phyloP scores from a whole-genome alignment of 768 basidiomycete genomes.

The Termitomyces sp. region DNA sequence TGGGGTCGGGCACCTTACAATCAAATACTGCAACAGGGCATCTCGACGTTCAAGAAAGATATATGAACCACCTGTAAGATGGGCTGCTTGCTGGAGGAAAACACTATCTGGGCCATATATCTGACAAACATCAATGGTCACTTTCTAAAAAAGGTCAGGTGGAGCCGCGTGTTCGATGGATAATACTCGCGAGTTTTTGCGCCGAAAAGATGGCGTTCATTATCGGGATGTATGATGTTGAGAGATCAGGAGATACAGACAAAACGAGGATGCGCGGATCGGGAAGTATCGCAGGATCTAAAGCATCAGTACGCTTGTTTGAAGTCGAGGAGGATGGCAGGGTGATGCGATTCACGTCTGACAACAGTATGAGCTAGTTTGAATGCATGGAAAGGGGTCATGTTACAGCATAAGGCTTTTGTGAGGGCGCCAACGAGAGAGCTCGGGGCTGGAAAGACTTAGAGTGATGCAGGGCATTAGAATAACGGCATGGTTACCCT shows the following conservation, averaged over 20 bases:
- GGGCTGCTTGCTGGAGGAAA: conserved; percentile 95
- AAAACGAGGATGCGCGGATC: conserved; percentile 54
- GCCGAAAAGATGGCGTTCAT: conserved; percentile 99
- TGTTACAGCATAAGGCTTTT: conserved; percentile 84
- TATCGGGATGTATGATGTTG: conserved; percentile 90
- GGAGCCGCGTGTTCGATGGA: background rate
- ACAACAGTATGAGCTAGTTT: background rate
- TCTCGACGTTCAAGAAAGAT: conserved; percentile 76
- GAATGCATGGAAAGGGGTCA: background rate
- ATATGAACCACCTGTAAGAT: conserved; percentile 93
- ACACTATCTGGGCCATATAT: conserved; percentile 85
- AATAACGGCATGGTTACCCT: conserved; percentile 31
- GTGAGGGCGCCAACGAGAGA: conserved; percentile 85
- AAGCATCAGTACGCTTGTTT: conserved; percentile 21
- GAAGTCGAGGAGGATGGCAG: conserved; percentile 23
- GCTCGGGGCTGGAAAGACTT: conserved; percentile 38
- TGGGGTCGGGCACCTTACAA: conserved; percentile 34
- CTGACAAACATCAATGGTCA: conserved; percentile 95
- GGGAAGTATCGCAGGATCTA: conserved; percentile 25
- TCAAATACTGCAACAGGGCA: conserved; percentile 88
- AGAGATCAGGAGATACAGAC: conserved; percentile 87
- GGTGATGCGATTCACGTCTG: conserved; percentile 37
- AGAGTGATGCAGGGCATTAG: conserved; percentile 7
- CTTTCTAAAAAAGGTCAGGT: conserved; percentile 54
- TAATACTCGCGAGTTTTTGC: conserved; percentile 76